A percentile compares a stretch with the other conserved stretches of the same genome.
phyloP scores from a whole-genome alignment of 306 rosid genomes.

The Rosa chinensis region DNA sequence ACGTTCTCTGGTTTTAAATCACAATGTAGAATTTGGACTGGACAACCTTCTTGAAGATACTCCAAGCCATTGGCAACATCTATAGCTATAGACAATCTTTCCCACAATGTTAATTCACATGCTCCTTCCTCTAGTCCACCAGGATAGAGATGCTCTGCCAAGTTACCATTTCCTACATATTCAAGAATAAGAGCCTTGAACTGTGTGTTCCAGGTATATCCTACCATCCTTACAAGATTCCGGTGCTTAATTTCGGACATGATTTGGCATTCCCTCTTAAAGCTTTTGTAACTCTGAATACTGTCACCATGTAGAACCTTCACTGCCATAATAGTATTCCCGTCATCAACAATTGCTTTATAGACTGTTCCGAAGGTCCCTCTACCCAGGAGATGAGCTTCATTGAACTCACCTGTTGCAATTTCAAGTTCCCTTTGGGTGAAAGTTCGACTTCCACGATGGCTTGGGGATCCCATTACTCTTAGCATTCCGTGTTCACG shows the following conservation, averaged over 20 bases:
- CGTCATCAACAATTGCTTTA: conserved; percentile 23
- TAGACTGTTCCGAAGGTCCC: conserved; percentile 36
- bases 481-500: background rate
- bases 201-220: conserved; percentile 24
- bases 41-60: conserved; percentile 38
- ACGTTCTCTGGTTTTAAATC: conserved; percentile 35
- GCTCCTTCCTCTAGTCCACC: conserved; percentile 21
- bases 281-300: conserved; percentile 18
- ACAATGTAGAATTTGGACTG: conserved; percentile 25
- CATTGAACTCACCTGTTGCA: conserved; percentile 28
- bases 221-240: conserved; percentile 28
- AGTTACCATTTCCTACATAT: conserved; percentile 22
- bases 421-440: conserved; percentile 30
- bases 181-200: conserved; percentile 34
- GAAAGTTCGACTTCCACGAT: conserved; percentile 9
- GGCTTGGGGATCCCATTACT: background rate
- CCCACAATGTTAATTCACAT: conserved; percentile 16
- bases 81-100: conserved; percentile 24
- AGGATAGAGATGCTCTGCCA: conserved; percentile 32
- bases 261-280: conserved; percentile 25
- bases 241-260: conserved; percentile 29
- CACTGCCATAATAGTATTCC: conserved; percentile 22
- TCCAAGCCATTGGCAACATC: conserved; percentile 29
- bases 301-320: conserved; percentile 25
- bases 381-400: conserved; percentile 26